Base-by-base conservation (phyloP, 495 filamentous ascomycete genomes). In the Tuber microsphaerosporum region DNA sequence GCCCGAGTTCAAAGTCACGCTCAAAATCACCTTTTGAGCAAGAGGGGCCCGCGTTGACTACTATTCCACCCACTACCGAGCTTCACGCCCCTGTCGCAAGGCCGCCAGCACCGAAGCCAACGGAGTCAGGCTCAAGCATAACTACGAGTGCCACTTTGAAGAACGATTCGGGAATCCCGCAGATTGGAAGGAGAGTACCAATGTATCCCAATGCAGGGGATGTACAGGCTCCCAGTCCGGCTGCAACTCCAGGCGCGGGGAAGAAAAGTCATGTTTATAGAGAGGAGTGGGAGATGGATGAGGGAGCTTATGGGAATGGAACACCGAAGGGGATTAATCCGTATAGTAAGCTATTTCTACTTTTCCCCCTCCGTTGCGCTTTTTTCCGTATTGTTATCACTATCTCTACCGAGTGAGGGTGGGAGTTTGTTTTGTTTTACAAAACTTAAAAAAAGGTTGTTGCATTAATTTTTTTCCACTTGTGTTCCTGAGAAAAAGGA, bases 201-300 rank as follows among this genome's bases (percentile, higher is more conserved):
- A 97, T 99, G 93, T 91, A 94, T 81, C 91, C 91, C 48, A 90
- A 96, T 85, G 94, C 94, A 56, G 95, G 95, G 68, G 95, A 98
- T 84, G 96, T 99, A 16, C 95, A 99, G 85, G 95, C 95, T 19
- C 95, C 95, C 0, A 94, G 96, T 0, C 93, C 94, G 5, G 89
- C 91, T 22, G 92, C 90, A 85, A 86, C 51, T 89, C 97, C 84
- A 89, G 90, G 83, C 91, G 96, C 43, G 91, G 97, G 81, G 91
- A 92, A 84, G 90, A 82, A 79, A 70, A 68, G 51, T 2, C 81
- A 82, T 72, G 81, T 82, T 19, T 82, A 82, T 56, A 73, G 77
- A 37, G 81, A 82, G 75, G 81, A 82, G 73, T 82, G 81, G 81
- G 81, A 82, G 70, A 81, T 82, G 81, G 80, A 82, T 71, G 81